Evolutionary conservation across 805 yeast species (phyloP), one percentile per base, ranked within the genome.

Genomic region (Candida ficus): DNA sequence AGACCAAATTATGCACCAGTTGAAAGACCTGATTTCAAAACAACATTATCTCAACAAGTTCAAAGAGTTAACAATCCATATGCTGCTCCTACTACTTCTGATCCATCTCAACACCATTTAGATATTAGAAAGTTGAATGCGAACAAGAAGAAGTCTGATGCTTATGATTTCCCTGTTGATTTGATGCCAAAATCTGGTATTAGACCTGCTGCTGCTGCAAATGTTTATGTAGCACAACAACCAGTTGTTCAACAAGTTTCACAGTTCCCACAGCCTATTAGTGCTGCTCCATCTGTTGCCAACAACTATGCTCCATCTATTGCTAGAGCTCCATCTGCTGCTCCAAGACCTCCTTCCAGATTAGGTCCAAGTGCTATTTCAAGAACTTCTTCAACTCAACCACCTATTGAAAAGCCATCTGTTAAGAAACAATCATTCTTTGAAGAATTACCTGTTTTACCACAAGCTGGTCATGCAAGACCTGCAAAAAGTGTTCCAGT

Each of bases 91-190:
- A n/a, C 38, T 6, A 29, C 41, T 17, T 34, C 34, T 9, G n/a
- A 13, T n/a, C 22, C 23, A 9, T 18, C 35, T n/a, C 39, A 43
- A 16, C 17, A 35, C 13, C 53, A 55, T 29, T 34, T 59, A 20
- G 60, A 53, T 18, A 37, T 58, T 12, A 38, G 51, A 41, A 64
- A 66, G 35, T 54, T 76, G 14, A 67, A 65, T 39, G 61, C 60
- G n/a, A 65, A 66, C 29, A 79, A 80, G 57, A 72, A 73, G 50
- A 80, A 77, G 55, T 73, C 80, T n/a, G 87, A 82, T 61, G 88
- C 89, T 0, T 83, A 81, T 50, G 93, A 83, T 53, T 81, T 83
- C 52, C 91, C 91, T 1, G 62, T 67, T 17, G 76, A 69, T 33
- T 56, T 83, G 33, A 61, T 81, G 11, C 62, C 71, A 2, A 66